Percentiles rank a stretch among this genome's conserved stretches.
Conservation (phyloP, 2,329 filamentous ascomycete species). For the Aspergillus brasiliensis region DNA sequence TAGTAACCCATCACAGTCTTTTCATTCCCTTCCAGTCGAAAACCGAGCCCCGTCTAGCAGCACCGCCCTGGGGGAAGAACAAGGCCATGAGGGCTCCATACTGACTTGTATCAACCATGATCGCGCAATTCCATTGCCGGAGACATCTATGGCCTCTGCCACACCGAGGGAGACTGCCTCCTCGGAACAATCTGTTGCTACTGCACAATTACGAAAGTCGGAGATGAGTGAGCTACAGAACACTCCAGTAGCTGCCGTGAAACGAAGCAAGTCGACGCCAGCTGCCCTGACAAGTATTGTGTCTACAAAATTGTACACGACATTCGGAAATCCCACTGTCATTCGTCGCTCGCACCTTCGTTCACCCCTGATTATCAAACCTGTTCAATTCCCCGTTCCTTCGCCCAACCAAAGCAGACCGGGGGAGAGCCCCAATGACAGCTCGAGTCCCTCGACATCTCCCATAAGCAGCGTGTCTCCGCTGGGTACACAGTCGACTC, state of each 20-base stretch:
- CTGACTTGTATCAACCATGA: neutral
- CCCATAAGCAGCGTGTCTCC: conserved; percentile 34
- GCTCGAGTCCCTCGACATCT: conserved; percentile 35
- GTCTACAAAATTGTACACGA: conserved; percentile 40
- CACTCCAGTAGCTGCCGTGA: neutral
- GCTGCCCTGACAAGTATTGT: conserved; percentile 36
- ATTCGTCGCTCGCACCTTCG: conserved; percentile 41
- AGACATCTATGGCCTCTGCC: no score
- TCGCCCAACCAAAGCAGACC: conserved; percentile 20
- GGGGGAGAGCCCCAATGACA: conserved; percentile 34
- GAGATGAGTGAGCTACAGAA: neutral
- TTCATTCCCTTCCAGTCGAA: neutral
- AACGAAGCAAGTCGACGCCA: conserved; percentile 28
- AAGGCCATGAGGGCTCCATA: neutral
- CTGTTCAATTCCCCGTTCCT: conserved; percentile 19
- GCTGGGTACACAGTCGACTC: conserved; percentile 34
- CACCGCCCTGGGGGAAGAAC: neutral
- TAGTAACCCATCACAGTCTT: neutral
- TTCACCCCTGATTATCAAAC: conserved; percentile 35
- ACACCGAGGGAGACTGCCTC: neutral
- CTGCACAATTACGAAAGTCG: neutral
- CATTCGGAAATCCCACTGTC: conserved; percentile 44
- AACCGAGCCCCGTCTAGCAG: neutral
- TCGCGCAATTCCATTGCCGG: no score
- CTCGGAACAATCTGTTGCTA: neutral